These are phyloP conservation scores for Citrullus colocynthis DNA, from an alignment of 306 rosid species.

Conservation along the genomic window DNA sequence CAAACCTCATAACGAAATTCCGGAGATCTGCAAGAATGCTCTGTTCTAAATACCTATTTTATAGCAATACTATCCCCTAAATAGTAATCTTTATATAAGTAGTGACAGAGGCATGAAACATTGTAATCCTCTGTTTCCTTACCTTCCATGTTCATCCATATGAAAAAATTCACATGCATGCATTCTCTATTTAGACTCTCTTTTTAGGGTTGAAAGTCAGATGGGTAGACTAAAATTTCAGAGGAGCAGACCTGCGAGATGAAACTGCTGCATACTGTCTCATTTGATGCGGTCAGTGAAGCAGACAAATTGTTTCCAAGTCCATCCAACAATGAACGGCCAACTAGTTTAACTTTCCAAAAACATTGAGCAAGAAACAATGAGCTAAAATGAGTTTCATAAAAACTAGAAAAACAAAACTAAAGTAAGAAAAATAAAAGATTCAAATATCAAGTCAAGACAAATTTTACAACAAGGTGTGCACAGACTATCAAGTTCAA, in stretches of 20 bases:
- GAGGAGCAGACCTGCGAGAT: conserved; percentile 44
- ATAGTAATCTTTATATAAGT: not conserved
- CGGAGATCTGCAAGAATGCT: not conserved
- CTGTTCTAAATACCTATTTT: not conserved
- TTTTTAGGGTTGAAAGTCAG: not conserved
- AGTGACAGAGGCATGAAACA: not conserved
- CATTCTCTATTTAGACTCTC: not conserved
- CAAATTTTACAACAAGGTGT: not conserved
- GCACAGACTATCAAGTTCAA: not conserved
- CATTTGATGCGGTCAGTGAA: conserved; percentile 29
- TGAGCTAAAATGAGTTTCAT: not conserved
- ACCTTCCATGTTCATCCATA: not conserved
- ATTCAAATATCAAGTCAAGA: not conserved
- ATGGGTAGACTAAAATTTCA: not conserved
- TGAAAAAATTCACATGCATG: not conserved
- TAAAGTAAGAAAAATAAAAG: not conserved
- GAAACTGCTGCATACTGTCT: conserved; percentile 27
- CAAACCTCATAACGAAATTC: not conserved
- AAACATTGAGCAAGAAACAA: not conserved
- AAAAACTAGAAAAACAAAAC: not conserved
- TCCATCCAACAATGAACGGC: conserved; percentile 55
- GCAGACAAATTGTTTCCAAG: conserved; percentile 34
- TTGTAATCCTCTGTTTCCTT: not conserved
- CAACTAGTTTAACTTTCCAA: conserved; percentile 21
- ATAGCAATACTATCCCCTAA: not conserved